Evolutionary conservation across 495 filamentous ascomycete species (phyloP), one percentile per base, ranked within the genome.

Genomic region (Lasiosphaeria hispida): DNA sequence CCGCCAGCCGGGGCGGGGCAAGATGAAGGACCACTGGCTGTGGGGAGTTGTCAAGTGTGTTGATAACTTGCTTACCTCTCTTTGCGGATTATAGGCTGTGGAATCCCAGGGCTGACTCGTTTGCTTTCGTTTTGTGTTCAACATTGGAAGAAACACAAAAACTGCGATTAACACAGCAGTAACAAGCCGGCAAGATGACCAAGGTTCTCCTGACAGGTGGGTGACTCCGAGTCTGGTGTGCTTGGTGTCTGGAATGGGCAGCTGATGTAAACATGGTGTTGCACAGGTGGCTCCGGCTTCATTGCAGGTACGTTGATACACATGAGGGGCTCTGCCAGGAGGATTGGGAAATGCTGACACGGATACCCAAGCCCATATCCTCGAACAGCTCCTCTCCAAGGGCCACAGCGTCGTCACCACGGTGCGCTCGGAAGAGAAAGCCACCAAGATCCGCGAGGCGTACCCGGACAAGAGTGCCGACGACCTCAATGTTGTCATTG

Each of bases 341-440:
- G 7, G 18, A 18, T 33, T 0, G 9, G 18, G 10, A 18, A 42
- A n/a, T 4, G 18, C 44, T 58, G 48, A 64, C 55, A 33, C 23
- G n/a, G 30, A 14, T 4, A 15, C 2, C 50, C 6, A 43, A 75
- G 89, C 89, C 57, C 90, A 96, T 69, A 80, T 92, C 56, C 79
- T 96, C 45, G 88, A 95, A 48, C 78, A 83, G 40, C 82, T 96
- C 30, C 76, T 93, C 37, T 68, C 85, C 57, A 80, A 78, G 64
- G 75, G 82, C 41, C 87, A 92, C 69, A 83, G 83, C 41, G 90
- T 94, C 10, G 84, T 94, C 11, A 90, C 91, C 9, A 96, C 90
- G 5, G 93, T 97, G 48, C 82, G 93, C 47, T 86, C 83, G 3
- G 78, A 88, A 51, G 83, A 84, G 17, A 97, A 97, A 69, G 92